Base-by-base conservation (phyloP, 2,329 filamentous ascomycete species). In the Talaromyces sp. region DNA sequence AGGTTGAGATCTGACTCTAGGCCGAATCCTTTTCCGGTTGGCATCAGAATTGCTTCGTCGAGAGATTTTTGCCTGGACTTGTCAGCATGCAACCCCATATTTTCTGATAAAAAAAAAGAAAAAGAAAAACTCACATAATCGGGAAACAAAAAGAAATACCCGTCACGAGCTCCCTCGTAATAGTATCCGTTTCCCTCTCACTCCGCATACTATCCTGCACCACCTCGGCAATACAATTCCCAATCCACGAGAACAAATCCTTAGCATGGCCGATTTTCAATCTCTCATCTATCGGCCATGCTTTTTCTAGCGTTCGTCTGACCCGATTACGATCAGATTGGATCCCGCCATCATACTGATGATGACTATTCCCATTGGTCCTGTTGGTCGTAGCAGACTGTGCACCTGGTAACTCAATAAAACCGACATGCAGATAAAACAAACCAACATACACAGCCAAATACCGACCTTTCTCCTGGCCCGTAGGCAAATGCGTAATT, bases 201-300 rank as follows among this genome's bases (percentile, higher is more conserved):
- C 67, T 68, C n/a, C 64, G 63, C 31, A 77, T 58, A 31, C 72
- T 68, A 62, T 85, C 81, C 35, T 74, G 75, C n/a, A 92, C 85
- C 1, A 92, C 88, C 58, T 87, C 80, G 11, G 87, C 88, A 64
- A 92, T 89, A 67, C 87, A 88, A 65, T 82, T 78, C 38, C 89
- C 89, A 64, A 92, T 89, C 88, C 89, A 92, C 17, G 80, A 75
- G 70, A 92, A 92, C 1, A 92, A 77, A 27, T 85, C 84, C 59
- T 88, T 83, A 1, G 87, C 83, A 61, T 90, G 85, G 66, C 90
- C 84, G 65, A 83, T 85, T 69, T 91, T 91, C 63, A 92, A 75
- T 58, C 88, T 84, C 48, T 91, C 85, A 54, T 83, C 83, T 66
- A 92, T 92, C 8, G 88, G 84, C 88, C 89, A 92, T 58, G 84